Conservation (phyloP, 2,329 filamentous ascomycete genomes). For the Penicillium verrucosum region DNA sequence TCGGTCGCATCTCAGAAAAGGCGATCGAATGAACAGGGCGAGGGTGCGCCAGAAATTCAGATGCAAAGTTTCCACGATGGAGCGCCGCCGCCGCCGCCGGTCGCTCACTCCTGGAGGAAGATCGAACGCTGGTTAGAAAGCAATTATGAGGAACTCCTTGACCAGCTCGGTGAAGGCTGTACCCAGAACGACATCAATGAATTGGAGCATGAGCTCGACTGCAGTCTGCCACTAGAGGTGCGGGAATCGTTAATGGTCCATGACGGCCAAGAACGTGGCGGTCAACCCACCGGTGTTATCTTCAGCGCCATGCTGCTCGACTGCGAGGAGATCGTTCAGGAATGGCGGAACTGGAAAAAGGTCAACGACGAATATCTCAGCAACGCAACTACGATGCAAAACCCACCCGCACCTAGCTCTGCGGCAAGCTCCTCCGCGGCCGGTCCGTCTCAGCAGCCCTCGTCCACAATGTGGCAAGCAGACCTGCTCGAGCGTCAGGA, state of each 20-base stretch:
- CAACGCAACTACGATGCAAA: conserved; percentile 50
- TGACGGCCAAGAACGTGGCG: conserved; percentile 95
- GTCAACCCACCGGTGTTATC: conserved; percentile 83
- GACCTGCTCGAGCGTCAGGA: conserved; percentile 81
- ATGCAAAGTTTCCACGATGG: conserved; percentile 97
- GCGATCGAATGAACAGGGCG: conserved; percentile 58
- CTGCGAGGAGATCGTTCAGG: conserved; percentile 96
- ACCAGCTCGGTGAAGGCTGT: conserved; percentile 88
- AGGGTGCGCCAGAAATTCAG: conserved; percentile 79
- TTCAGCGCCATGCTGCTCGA: conserved; percentile 95
- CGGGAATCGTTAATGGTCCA: conserved; percentile 87
- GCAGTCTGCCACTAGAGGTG: conserved; percentile 87
- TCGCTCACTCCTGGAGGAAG: conserved; percentile 85
- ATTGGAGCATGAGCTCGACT: conserved; percentile 91
- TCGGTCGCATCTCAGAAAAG: conserved; percentile 68
- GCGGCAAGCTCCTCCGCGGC: conserved; percentile 63
- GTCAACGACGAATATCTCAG: conserved; percentile 88
- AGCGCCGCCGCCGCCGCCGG: conserved; percentile 81
- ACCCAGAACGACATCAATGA: conserved; percentile 96
- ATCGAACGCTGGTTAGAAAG: conserved; percentile 94
- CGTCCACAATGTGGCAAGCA: conserved; percentile 69
- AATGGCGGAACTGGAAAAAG: conserved; percentile 93
- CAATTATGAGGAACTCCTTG: conserved; percentile 89
- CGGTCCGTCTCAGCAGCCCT: conserved; percentile 54
- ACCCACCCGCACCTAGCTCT: conserved; percentile 66